Evolutionary conservation across 768 basidiomycete genomes (phyloP), one percentile per base, ranked within the genome.

Genomic region (Lactarius akahatsu): DNA sequence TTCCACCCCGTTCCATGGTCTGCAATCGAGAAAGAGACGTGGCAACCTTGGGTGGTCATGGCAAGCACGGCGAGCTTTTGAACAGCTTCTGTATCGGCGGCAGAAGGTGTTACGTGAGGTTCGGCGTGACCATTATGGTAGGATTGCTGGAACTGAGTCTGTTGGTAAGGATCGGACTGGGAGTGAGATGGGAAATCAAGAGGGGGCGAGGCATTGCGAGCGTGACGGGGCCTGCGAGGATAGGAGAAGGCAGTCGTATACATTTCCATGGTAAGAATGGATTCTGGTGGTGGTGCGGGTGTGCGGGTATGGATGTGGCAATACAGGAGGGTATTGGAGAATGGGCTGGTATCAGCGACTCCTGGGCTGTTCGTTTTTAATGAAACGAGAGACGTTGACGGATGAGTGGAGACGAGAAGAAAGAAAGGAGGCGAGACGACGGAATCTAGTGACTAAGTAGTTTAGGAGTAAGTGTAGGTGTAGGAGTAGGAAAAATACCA

Each of bases 171-270:
- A 72, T 72, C 84, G 80, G 74, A 80, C 74, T 85, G 83, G 69
- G 69, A 67, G 68, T 76, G 76, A 62, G 81, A 79, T 62, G 78
- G 74, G 72, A 85, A 84, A 77, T 91, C 88, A 79, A 88, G 80
- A 67, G 88, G 83, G 62, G 85, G 83, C 71, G 85, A 77, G 62
- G 84, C 79, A 65, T 87, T 85, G 78, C 83, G 86, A 80, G 82
- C 78, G 78, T 85, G 84, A 74, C 87, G 87, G 75, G 88, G 84
- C 76, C 89, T 83, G 80, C 91, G 90, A 74, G 94, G 93, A 80
- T 91, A 90, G 72, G 89, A 89, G 83, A 97, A 96, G 74, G 94
- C 92, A 71, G 92, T 92, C 63, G 94, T 92, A 85, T 96, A 96
- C 76, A 96, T 86, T 77, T 97, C 95, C 95, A 97, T 96, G 71